phyloP scores from a whole-genome alignment of 192 early-diverging fungal species.

The Obelidium mucronatum region DNA sequence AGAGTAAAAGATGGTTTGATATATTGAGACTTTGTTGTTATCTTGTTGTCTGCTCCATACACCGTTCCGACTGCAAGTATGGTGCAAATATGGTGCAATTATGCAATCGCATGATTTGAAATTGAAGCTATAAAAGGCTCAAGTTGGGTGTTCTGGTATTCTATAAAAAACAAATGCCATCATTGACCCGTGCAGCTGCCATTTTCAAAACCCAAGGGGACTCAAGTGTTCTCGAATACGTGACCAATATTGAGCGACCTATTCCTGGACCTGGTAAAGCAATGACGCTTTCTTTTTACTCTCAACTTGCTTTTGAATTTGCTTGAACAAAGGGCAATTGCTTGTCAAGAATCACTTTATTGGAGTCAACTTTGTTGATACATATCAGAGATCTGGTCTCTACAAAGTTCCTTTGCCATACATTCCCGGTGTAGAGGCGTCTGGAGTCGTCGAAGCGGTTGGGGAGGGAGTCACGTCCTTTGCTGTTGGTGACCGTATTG shows the following conservation, averaged over 20 bases:
- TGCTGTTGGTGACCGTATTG: constrained; percentile 85
- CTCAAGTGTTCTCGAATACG: constrained; percentile 28
- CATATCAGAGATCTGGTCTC: constrained; percentile 82
- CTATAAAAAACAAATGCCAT: background rate
- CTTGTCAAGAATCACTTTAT: constrained; percentile 78
- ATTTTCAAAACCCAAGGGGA: constrained; percentile 18
- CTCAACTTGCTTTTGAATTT: background rate
- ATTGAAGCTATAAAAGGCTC: too few relatives aligned
- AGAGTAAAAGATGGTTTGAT: too few relatives aligned
- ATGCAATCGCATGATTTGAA: too few relatives aligned
- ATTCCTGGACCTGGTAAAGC: background rate
- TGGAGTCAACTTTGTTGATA: constrained; percentile 93
- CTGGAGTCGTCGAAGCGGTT: constrained; percentile 80
- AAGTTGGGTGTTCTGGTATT: too few relatives aligned
- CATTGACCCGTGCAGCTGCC: constrained; percentile 12
- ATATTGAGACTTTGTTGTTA: too few relatives aligned
- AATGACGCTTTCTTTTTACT: too few relatives aligned
- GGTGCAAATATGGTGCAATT: too few relatives aligned
- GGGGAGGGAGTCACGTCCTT: constrained; percentile 68
- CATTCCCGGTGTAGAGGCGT: constrained; percentile 78
- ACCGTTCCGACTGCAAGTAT: too few relatives aligned
- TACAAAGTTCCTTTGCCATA: constrained; percentile 72
- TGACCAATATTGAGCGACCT: constrained; percentile 14
- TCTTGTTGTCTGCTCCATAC: too few relatives aligned
- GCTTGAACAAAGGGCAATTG: constrained; percentile 46